phyloP scores from a whole-genome alignment of 2,329 filamentous ascomycete species.

The Calonectria pseudoturangicola region DNA sequence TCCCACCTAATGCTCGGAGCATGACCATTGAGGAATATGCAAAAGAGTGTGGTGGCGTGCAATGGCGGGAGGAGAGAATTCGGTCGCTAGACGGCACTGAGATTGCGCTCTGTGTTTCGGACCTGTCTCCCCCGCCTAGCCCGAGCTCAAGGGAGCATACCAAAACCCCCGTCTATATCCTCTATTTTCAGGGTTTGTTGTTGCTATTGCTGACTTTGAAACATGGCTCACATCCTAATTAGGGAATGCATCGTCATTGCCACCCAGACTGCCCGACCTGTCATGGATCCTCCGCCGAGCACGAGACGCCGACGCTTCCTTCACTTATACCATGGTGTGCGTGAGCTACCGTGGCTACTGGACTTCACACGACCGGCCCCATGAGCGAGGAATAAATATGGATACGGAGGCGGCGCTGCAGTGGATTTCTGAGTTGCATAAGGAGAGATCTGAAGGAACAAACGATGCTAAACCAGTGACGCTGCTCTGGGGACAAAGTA shows the following conservation, averaged over 20 bases:
- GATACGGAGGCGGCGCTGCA: slow-evolving; percentile 79
- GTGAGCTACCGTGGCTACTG: slow-evolving; percentile 84
- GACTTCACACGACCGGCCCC: slow-evolving; percentile 83
- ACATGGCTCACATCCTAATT: slow-evolving; percentile 37
- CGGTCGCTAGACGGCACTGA: slow-evolving; percentile 78
- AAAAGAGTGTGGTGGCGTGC: slow-evolving; percentile 74
- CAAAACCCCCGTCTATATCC: slow-evolving; percentile 68
- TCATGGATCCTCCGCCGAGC: slow-evolving; percentile 71
- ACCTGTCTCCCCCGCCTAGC: slow-evolving; percentile 53
- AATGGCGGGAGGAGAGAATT: slow-evolving; percentile 79
- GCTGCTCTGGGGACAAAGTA: slow-evolving; percentile 85
- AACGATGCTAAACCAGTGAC: slow-evolving; percentile 61
- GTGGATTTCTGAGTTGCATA: slow-evolving; percentile 73
- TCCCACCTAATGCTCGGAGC: slow-evolving; percentile 81
- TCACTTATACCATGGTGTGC: slow-evolving; percentile 70
- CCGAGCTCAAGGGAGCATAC: slow-evolving; percentile 3
- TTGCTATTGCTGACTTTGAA: slow-evolving; percentile 40
- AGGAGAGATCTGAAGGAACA: slow-evolving; percentile 42
- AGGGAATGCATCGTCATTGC: slow-evolving; percentile 77
- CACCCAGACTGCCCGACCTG: slow-evolving; percentile 73
- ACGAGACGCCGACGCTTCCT: slow-evolving; percentile 60
- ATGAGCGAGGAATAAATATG: slow-evolving; percentile 80
- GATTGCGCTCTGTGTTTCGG: slow-evolving; percentile 76
- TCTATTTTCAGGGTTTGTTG: slow-evolving; percentile 53
- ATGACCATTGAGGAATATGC: slow-evolving; percentile 81